A percentile compares a stretch with the other conserved stretches of the same genome.
phyloP scores from a whole-genome alignment of 2,329 filamentous ascomycete species.

The Domatiomyces globalis region DNA sequence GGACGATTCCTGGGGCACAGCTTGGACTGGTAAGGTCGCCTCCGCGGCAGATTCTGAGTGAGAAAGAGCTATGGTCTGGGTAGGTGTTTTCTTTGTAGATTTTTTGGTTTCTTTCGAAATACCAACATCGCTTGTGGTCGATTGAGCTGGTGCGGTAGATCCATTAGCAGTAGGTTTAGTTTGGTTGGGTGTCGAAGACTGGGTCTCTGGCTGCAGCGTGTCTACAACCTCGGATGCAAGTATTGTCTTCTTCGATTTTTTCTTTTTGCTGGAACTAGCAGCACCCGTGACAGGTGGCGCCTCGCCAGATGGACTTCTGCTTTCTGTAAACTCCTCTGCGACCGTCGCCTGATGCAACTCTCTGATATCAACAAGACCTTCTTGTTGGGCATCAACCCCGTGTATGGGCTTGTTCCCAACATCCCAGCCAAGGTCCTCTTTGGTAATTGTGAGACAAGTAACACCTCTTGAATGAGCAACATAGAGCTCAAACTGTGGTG shows the following conservation, averaged over 20 bases:
- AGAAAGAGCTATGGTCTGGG: conserved; percentile 1
- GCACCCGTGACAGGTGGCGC: conserved; percentile 25
- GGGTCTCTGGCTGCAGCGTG: conserved; percentile 20
- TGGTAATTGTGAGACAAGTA: conserved; percentile 74
- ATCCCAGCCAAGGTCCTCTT: conserved; percentile 82
- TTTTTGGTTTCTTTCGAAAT: conserved; percentile 15
- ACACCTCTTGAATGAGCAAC: conserved; percentile 96
- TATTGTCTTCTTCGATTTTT: conserved; percentile 27
- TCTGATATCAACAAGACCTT: conserved; percentile 59
- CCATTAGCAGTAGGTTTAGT: not conserved
- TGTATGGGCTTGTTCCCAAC: conserved; percentile 76
- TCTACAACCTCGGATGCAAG: conserved; percentile 5
- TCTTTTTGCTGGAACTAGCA: conserved; percentile 26
- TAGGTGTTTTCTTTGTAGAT: conserved; percentile 14
- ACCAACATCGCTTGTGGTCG: conserved; percentile 4
- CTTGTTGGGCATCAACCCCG: conserved; percentile 57
- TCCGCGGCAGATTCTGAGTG: conserved; percentile 2
- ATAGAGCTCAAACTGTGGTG: conserved; percentile 81
- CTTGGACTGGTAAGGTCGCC: not conserved
- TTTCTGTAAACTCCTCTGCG: conserved; percentile 29
- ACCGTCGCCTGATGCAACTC: conserved; percentile 41
- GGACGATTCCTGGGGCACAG: not conserved
- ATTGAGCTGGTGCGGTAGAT: conserved; percentile 4
- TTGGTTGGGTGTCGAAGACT: conserved; percentile 8
- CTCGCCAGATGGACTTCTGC: conserved; percentile 28